Percentiles rank a stretch among this genome's conserved stretches.
Evolutionary conservation across 352 stramenopile species (phyloP).

Genomic region (Phytophthora chlamydospora): DNA sequence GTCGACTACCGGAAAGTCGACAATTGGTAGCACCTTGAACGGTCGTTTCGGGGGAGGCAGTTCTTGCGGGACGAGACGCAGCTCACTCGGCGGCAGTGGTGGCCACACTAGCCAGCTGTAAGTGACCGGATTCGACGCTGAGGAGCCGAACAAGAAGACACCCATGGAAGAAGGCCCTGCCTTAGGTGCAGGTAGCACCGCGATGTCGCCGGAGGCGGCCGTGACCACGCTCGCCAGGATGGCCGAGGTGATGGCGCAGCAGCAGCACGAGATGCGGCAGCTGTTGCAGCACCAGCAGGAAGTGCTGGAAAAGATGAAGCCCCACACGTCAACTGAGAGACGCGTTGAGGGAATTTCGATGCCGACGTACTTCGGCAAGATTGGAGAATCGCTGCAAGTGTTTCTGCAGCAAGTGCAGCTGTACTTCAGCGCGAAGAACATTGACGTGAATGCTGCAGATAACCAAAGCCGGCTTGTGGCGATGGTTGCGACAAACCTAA

Average conservation of each 20-base stretch:
- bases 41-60: no score
- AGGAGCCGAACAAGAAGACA: no score
- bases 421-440: conserved; percentile 17
- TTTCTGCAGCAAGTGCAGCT: conserved; percentile 11
- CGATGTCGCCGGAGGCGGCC: not conserved
- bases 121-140: no score
- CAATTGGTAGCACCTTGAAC: no score
- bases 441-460: conserved; percentile 2
- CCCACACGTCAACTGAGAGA: no score
- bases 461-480: conserved; percentile 3
- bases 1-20: no score
- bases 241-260: not conserved
- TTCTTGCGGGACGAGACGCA: not conserved
- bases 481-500: conserved; percentile 12
- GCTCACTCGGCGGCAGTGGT: not conserved
- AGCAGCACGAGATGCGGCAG: conserved; percentile 9
- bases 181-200: not conserved
- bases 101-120: conserved; percentile 11
- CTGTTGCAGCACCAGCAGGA: conserved; percentile 7
- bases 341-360: conserved; percentile 10
- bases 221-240: conserved; percentile 10
- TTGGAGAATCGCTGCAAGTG: conserved; percentile 9
- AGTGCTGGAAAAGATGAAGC: conserved; percentile 1
- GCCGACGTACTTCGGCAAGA: conserved; percentile 11
- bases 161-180: conserved; percentile 3